These are phyloP conservation scores for Pichia paraexigua DNA, from an alignment of 805 yeast species.

Conservation along the genomic window DNA sequence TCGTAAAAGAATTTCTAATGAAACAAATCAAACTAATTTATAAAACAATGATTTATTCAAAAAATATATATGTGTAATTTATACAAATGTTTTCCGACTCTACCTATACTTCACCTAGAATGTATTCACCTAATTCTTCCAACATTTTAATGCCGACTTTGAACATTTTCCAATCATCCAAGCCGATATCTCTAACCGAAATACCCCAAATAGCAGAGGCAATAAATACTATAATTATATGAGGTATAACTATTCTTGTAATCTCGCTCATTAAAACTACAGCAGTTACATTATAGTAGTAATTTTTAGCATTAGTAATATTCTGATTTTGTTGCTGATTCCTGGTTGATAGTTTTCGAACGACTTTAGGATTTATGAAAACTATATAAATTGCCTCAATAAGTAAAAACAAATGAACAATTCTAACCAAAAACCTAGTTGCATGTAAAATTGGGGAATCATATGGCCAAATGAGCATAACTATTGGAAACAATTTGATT, in stretches of 20 bases:
- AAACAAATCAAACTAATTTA: not conserved
- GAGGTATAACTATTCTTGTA: constrained; percentile 16
- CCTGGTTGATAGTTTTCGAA: not conserved
- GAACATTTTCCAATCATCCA: constrained; percentile 24
- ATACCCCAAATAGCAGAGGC: constrained; percentile 17
- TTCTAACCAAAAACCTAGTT: constrained; percentile 27
- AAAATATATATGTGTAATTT: not conserved
- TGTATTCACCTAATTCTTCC: constrained; percentile 14
- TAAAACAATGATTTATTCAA: not conserved
- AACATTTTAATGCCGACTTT: constrained; percentile 15
- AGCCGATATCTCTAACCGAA: constrained; percentile 13
- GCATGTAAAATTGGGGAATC: constrained; percentile 56
- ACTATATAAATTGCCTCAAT: constrained; percentile 29
- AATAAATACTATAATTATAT: constrained; percentile 17
- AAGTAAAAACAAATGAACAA: constrained; percentile 25
- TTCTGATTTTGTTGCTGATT: not conserved
- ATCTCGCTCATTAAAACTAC: constrained; percentile 21
- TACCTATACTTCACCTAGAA: constrained; percentile 2
- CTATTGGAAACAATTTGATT: constrained; percentile 77
- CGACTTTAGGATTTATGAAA: constrained; percentile 14
- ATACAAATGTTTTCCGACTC: not conserved
- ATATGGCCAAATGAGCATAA: constrained; percentile 96
- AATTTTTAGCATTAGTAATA: constrained; percentile 8
- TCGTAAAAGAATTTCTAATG: constrained; percentile 1
- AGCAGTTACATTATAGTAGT: constrained; percentile 24